A percentile compares a stretch with the other conserved stretches of the same genome.
These are phyloP conservation scores for Fusarium nygamai DNA, from an alignment of 2,329 filamentous ascomycete genomes.

Conservation along the genomic window DNA sequence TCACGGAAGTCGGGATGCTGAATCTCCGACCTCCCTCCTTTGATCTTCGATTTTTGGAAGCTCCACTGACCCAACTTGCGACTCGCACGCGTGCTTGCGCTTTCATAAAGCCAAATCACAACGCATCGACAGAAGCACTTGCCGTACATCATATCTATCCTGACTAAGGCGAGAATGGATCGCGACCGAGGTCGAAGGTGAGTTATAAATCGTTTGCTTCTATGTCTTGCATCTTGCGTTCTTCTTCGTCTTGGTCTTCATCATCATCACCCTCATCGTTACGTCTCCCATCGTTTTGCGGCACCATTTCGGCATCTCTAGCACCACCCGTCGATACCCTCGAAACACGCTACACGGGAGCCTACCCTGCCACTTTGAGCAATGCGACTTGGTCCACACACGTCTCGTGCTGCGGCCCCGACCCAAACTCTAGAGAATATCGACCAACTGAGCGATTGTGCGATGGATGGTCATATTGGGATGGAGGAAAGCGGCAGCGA, in stretches of 20 bases:
- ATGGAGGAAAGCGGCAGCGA: not conserved
- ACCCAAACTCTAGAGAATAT: not conserved
- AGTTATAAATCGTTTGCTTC: slow-evolving; percentile 29
- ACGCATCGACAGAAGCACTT: slow-evolving; percentile 13
- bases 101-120: slow-evolving; percentile 19
- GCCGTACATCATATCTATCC: not conserved
- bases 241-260: not conserved
- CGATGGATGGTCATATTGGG: not conserved
- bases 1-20: slow-evolving; percentile 28
- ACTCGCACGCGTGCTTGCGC: slow-evolving; percentile 39
- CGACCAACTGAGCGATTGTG: not conserved
- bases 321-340: not conserved
- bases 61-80: slow-evolving; percentile 21
- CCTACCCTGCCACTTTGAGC: not conserved
- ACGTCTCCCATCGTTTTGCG: slow-evolving; percentile 15
- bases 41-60: slow-evolving; percentile 10
- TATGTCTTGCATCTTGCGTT: not conserved
- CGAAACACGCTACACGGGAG: not conserved
- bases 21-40: slow-evolving; percentile 37
- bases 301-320: slow-evolving; percentile 14
- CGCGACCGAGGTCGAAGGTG: slow-evolving; percentile 53
- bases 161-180: slow-evolving; percentile 44
- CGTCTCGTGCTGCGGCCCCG: not conserved
- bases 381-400: not conserved
- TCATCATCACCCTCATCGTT: slow-evolving; percentile 2